These are phyloP conservation scores for Aegilops speltoides DNA, from an alignment of 176 grass and related monocot species.

Conservation along the genomic window DNA sequence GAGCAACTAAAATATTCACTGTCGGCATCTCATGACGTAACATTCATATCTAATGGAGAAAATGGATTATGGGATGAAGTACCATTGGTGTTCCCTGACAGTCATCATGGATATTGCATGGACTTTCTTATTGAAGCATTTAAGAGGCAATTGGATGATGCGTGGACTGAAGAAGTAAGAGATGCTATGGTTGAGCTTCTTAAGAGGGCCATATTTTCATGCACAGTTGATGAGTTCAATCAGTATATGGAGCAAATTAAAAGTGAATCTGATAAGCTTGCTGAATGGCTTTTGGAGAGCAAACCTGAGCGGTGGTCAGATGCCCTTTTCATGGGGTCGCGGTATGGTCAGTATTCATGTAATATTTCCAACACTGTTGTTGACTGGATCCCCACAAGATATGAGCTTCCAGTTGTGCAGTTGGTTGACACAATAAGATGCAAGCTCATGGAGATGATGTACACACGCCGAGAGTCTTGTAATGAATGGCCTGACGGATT, in stretches of 20 bases:
- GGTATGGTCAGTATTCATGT: conserved; percentile 75
- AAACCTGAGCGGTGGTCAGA: conserved; percentile 96
- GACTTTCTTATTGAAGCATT: conserved; percentile 82
- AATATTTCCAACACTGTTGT: conserved; percentile 55
- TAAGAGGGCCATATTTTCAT: conserved; percentile 68
- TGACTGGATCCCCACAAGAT: conserved; percentile 69
- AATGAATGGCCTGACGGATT: conserved; percentile 71
- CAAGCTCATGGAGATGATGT: conserved; percentile 98
- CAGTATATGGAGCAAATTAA: conserved; percentile 71
- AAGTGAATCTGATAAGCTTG: conserved; percentile 68
- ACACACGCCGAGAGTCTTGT: conserved; percentile 61
- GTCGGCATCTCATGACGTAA: conserved; percentile 43
- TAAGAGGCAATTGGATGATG: conserved; percentile 65
- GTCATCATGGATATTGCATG: conserved; percentile 70
- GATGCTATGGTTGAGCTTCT: conserved; percentile 76
- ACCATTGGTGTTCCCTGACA: conserved; percentile 64
- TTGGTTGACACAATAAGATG: conserved; percentile 84
- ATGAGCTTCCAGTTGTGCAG: conserved; percentile 86
- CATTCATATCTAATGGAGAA: conserved; percentile 88
- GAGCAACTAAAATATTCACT: conserved; percentile 80
- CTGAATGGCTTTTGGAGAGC: conserved; percentile 82
- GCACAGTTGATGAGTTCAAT: conserved; percentile 76
- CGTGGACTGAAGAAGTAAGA: conserved; percentile 74
- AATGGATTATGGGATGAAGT: conserved; percentile 76
- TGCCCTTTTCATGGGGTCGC: conserved; percentile 75